These are phyloP conservation scores for Annulohypoxylon nitens DNA, from an alignment of 495 filamentous ascomycete species.

Conservation along the genomic window DNA sequence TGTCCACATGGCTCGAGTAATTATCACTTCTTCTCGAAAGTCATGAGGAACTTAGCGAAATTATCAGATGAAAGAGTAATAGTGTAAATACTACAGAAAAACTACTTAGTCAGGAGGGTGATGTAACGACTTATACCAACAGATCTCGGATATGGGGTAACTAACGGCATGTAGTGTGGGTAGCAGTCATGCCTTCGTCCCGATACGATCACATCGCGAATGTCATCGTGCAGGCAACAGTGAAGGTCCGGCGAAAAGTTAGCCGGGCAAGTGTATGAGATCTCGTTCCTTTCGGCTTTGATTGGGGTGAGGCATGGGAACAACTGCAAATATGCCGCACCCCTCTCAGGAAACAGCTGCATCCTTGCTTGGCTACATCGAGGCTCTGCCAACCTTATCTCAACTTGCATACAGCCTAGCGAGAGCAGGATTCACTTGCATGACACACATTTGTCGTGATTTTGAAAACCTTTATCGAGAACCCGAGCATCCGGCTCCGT, in stretches of 20 bases:
- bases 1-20: neutral
- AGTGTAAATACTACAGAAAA: neutral
- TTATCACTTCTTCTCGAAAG: neutral
- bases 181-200: conserved; percentile 19
- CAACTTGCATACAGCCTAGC: conserved; percentile 13
- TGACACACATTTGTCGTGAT: conserved; percentile 3
- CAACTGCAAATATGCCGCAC: neutral
- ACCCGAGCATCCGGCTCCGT: neutral
- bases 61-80: conserved; percentile 7
- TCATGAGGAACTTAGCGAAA: conserved; percentile 1
- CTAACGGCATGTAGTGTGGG: conserved; percentile 1
- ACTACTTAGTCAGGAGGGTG: neutral
- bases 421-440: neutral
- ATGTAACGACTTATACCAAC: conserved; percentile 18
- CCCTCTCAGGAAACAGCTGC: neutral
- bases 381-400: conserved; percentile 29
- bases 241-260: conserved; percentile 1
- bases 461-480: neutral
- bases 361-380: conserved; percentile 6
- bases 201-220: conserved; percentile 2
- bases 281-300: neutral
- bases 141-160: neutral
- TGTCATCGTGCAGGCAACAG: neutral
- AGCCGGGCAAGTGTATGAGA: neutral
- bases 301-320: neutral